A percentile compares a stretch with the other conserved stretches of the same genome.
Conservation (phyloP, 495 filamentous ascomycete species). For the Podospora tetraspora region DNA sequence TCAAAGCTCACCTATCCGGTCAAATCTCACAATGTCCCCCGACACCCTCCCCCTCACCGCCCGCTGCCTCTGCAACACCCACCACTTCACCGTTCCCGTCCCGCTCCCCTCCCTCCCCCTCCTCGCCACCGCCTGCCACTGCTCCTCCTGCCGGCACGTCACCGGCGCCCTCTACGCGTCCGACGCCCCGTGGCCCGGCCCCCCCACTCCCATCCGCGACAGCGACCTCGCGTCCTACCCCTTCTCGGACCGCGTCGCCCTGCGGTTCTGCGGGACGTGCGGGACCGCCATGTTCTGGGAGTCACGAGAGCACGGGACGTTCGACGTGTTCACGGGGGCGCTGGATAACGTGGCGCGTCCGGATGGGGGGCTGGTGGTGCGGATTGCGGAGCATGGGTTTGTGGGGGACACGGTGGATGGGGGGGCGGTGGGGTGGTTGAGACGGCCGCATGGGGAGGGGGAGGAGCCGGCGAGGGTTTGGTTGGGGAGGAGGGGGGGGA, state of each 20-base stretch:
- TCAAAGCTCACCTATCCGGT: conserved; percentile 15
- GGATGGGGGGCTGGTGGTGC: conserved; percentile 23
- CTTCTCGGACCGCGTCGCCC: conserved; percentile 23
- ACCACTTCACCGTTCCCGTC: conserved; percentile 23
- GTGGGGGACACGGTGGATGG: conserved; percentile 43
- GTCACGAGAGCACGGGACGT: not conserved
- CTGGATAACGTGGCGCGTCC: conserved; percentile 24
- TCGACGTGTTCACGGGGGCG: conserved; percentile 27
- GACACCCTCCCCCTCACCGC: conserved; percentile 18
- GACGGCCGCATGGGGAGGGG: conserved; percentile 24
- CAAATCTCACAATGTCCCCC: conserved; percentile 3
- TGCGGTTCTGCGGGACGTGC: conserved; percentile 45
- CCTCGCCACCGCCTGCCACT: conserved; percentile 34
- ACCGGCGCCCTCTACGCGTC: conserved; percentile 31
- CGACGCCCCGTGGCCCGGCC: conserved; percentile 22
- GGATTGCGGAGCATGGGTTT: conserved; percentile 37
- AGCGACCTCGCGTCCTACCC: conserved; percentile 30
- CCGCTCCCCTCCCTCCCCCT: conserved; percentile 25
- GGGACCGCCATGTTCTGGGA: conserved; percentile 42
- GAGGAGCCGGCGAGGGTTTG: conserved; percentile 13
- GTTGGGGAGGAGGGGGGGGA: conserved; percentile 15
- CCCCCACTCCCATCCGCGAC: not conserved
- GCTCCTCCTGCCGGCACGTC: conserved; percentile 37
- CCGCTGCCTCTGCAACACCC: conserved; percentile 32
- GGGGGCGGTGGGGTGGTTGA: conserved; percentile 37